These are phyloP conservation scores for Sarocladiaceae sp. DNA, from an alignment of 2,329 filamentous ascomycete species.

Conservation along the genomic window DNA sequence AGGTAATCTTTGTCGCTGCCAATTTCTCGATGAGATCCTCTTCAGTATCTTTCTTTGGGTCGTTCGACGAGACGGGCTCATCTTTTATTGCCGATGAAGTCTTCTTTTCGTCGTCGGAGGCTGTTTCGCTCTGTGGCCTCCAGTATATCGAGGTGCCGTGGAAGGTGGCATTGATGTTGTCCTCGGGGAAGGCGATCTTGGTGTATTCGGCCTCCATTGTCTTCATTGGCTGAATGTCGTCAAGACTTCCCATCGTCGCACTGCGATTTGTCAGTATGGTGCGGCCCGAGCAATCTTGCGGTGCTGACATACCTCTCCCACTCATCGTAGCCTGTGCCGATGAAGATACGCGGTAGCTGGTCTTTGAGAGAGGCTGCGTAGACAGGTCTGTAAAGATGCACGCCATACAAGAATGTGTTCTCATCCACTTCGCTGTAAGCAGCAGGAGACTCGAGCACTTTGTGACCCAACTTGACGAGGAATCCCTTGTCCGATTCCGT, in stretches of 20 bases:
- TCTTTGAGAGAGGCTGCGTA: conserved; percentile 47
- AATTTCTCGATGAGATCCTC: not conserved
- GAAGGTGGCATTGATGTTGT: conserved; percentile 18
- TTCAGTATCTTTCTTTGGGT: not conserved
- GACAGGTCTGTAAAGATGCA: conserved; percentile 54
- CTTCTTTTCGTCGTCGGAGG: not conserved
- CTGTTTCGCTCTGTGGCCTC: conserved; percentile 11
- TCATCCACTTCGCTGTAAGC: conserved; percentile 47
- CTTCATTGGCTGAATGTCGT: conserved; percentile 19
- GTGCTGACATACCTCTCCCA: conserved; percentile 48
- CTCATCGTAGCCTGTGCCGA: conserved; percentile 50
- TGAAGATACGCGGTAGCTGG: conserved; percentile 46
- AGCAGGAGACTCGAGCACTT: conserved; percentile 44
- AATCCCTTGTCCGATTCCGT: conserved; percentile 44
- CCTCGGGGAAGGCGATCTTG: conserved; percentile 18
- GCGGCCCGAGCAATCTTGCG: not conserved
- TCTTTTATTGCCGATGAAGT: not conserved
- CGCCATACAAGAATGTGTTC: conserved; percentile 53
- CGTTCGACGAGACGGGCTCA: not conserved
- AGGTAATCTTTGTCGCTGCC: not conserved
- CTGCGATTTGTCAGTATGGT: not conserved
- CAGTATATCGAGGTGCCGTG: conserved; percentile 24
- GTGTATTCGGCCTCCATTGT: conserved; percentile 20
- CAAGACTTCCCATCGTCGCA: conserved; percentile 16
- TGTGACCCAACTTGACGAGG: conserved; percentile 50